Percentiles rank a stretch among this genome's conserved stretches.
These are phyloP conservation scores for Salvia miltiorrhiza DNA, from an alignment of 257 asterid species.

Conservation along the genomic window DNA sequence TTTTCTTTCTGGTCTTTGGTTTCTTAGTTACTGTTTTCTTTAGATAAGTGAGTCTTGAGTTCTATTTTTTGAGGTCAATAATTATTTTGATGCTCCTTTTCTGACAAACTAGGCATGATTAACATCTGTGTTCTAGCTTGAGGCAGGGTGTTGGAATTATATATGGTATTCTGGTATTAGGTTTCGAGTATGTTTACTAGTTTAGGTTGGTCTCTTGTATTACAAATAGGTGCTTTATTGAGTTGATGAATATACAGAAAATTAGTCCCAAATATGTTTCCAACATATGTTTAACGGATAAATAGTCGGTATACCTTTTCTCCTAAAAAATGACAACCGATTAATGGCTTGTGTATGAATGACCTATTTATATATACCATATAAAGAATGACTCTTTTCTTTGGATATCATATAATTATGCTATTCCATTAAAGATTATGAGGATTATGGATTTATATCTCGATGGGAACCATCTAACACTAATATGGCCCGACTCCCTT, in stretches of 20 bases:
- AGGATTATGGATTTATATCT: constrained; percentile 1
- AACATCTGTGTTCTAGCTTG: no score
- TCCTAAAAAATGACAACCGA: background rate
- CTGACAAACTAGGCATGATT: background rate
- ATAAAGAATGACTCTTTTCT: background rate
- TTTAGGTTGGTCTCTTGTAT: background rate
- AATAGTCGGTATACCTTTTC: background rate
- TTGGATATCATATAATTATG: background rate
- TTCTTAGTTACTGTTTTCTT: no score
- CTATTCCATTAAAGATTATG: background rate
- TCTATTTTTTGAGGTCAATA: background rate
- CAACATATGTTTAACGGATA: no score
- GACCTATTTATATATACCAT: background rate
- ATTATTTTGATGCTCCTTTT: background rate
- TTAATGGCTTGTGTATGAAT: background rate
- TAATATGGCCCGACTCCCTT: background rate
- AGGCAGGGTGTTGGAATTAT: no score
- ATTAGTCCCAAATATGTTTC: background rate
- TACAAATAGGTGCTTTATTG: background rate
- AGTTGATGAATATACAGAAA: background rate
- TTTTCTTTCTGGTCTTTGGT: no score
- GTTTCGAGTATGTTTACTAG: background rate
- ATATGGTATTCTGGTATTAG: background rate
- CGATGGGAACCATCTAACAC: background rate
- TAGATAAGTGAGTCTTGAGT: no score